Base-by-base conservation (phyloP, 768 basidiomycete species). In the Coprinopsis marcescibilis region DNA sequence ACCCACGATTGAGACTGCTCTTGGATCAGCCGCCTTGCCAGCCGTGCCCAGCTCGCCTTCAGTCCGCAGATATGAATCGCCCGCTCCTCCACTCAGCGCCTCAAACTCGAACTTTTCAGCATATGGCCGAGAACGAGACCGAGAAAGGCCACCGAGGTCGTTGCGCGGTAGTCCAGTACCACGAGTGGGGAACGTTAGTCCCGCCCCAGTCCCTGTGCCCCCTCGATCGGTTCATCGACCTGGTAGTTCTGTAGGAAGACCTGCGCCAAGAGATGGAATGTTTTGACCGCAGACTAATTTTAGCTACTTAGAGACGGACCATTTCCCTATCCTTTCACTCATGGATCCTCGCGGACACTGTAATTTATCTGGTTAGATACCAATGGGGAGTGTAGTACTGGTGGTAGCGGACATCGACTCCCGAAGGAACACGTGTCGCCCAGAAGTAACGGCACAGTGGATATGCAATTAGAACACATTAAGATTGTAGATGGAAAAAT, bases 211-310 rank as follows among this genome's bases (percentile, higher is more conserved):
- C 0, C 54, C 58, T 17, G 77, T 81, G 2, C 84, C 85, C 14
- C 72, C 62, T 17, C 58, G 85, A 41, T 86, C 85, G 45, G 67
- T 68, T 17, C 79, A 84, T 61, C 69, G 85, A 8, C 85, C 86
- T 2, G 74, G 76, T 11, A 85, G 81, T 57, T 58, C 68, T 23
- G 54, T 69, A 15, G 70, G 67, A 12, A 69, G 67, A 51, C 71
- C 75, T 15, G 72, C 77, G 3, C 74, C 69, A 53, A 68, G 76
- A 37, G 80, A 81, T 35, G 80, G 80, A 4, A 79, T 84, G 80
- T 74, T 84, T 58, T 83, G 62, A 73, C 33, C 24, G 25, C 17
- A 37, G 10, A 11, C 19, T 37, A 11, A 32, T 32, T 32, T 32
- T 32, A n/a, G 29, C 29, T n/a, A n/a, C 8, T 32, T 32, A 32